These are phyloP conservation scores for Trebouxia sp. DNA, from an alignment of 139 green algal genomes.

Conservation along the genomic window DNA sequence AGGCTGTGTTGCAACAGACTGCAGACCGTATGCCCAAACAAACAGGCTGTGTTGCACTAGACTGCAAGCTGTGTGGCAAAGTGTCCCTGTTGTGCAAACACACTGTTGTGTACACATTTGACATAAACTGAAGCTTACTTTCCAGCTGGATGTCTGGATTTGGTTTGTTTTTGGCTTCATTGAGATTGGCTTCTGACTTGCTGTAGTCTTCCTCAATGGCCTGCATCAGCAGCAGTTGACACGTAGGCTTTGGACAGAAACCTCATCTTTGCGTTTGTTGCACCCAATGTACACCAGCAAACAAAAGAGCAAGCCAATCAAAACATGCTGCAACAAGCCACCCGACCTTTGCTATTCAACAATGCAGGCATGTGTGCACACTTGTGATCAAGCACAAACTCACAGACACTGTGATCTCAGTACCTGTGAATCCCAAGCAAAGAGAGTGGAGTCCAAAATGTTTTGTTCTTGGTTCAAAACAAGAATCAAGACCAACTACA, in stretches of 20 bases:
- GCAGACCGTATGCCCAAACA: no score
- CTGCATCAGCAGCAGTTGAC: neutral
- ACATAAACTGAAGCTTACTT: neutral
- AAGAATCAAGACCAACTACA: neutral
- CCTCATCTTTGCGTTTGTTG: neutral
- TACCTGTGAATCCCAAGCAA: no score
- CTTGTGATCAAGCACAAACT: no score
- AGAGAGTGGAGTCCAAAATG: neutral
- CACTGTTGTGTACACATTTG: neutral
- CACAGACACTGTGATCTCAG: no score
- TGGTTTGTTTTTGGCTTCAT: neutral
- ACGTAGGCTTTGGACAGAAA: no score
- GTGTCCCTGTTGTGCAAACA: neutral
- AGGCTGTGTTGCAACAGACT: no score
- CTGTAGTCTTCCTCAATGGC: slow-evolving; percentile 10
- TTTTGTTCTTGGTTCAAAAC: neutral
- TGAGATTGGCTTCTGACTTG: neutral
- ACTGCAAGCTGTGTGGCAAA: neutral
- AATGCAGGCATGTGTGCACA: no score
- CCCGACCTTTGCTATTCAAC: no score
- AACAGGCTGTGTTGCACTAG: neutral
- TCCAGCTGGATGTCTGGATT: neutral
- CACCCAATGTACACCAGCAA: neutral
- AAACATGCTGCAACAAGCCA: no score
- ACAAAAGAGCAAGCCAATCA: neutral